Evolutionary conservation across 2,329 filamentous ascomycete species (phyloP).

Genomic region (Colletotrichum coccodes): DNA sequence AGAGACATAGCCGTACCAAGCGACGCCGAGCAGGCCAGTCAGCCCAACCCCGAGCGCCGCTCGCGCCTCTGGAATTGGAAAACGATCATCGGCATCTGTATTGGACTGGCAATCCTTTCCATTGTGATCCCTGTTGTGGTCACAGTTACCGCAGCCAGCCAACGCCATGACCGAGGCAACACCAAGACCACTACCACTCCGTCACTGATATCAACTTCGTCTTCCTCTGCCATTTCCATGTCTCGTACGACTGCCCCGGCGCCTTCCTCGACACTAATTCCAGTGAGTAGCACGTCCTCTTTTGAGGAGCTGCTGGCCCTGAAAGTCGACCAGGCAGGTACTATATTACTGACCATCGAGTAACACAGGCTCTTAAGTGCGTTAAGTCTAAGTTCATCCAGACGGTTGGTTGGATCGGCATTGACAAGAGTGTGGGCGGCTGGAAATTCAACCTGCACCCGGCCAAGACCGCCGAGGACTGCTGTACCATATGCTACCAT

Average conservation of each 20-base stretch:
- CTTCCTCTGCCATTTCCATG: background rate
- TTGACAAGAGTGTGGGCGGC: background rate
- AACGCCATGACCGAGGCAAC: background rate
- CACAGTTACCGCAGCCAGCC: background rate
- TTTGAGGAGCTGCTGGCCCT: background rate
- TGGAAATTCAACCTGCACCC: slow-evolving; percentile 30
- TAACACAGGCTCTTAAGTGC: slow-evolving; percentile 16
- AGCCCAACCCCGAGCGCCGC: slow-evolving; percentile 35
- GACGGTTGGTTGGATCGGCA: slow-evolving; percentile 33
- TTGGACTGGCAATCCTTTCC: slow-evolving; percentile 2
- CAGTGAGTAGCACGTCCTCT: background rate
- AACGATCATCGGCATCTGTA: slow-evolving; percentile 47
- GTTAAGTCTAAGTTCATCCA: slow-evolving; percentile 10
- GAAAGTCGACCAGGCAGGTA: background rate
- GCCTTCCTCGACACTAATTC: background rate
- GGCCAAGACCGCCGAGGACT: slow-evolving; percentile 25
- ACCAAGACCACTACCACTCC: background rate
- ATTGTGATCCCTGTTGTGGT: background rate
- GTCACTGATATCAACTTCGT: background rate
- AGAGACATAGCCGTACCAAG: background rate
- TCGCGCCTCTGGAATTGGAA: slow-evolving; percentile 27
- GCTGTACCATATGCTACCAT: slow-evolving; percentile 31
- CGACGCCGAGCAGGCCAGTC: background rate
- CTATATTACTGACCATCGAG: background rate
- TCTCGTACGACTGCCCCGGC: background rate